Base-by-base conservation (phyloP, 129 eudicot species). In the Artemisia tridentata region DNA sequence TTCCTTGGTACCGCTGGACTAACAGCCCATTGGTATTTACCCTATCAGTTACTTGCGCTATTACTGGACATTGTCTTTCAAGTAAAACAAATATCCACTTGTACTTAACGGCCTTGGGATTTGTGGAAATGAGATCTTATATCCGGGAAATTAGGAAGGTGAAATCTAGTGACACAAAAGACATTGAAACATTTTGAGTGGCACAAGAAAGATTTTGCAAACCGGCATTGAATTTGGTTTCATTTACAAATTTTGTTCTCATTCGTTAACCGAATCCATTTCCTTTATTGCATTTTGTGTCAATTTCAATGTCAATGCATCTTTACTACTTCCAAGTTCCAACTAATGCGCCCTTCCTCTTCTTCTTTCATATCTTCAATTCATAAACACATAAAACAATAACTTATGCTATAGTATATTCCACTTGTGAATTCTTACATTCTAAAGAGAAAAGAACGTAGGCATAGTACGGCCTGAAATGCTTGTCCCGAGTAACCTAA, bases 201-300 rank as follows among this genome's bases (percentile, higher is more conserved):
- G 18, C 20, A 61, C 66, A n/a, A 61, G 66, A 61, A 61, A 61
- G 66, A 61, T 61, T 25, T 55, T 6, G 46, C 9, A 11, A 21
- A 25, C n/a, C n/a, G n/a, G n/a, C n/a, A n/a, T n/a, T 61, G 66
- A 27, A 61, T 7, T 25, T 61, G 46, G 66, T 61, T 61, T 61
- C 45, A 29, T 13, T 61, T 29, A 61, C 18, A 61, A 17, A 61
- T 12, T 4, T 27, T 12, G 66, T 61, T 43, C 20, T 29, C 66
- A 61, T 61, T 29, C 66, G 66, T 61, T 61, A 25, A 61, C 66
- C 46, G 1, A 61, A 61, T 61, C 66, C 31, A 18, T 29, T 18
- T 57, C 7, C 47, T 31, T 29, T 31, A n/a, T 21, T 29, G 11
- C 5, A 15, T 23, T 14, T 61, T 12, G 45, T 23, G 27, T 59